Conservation (phyloP, 768 basidiomycete species). For the Auricularia heimuer region DNA sequence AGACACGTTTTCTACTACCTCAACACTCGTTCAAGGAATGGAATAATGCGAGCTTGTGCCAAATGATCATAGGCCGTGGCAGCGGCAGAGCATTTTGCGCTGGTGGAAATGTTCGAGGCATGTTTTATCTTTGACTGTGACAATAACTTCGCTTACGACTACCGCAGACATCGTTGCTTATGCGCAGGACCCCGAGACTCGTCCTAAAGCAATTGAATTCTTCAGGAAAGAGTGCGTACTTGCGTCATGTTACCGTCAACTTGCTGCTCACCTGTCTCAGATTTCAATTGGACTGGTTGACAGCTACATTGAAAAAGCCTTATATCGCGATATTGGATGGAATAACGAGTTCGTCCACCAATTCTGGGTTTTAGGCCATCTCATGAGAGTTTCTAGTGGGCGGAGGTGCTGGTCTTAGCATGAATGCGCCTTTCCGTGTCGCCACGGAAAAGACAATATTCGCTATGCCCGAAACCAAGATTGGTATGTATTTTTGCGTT, state of each 20-base stretch:
- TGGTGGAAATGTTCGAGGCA: constrained; percentile 89
- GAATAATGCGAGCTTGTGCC: constrained; percentile 59
- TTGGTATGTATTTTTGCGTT: constrained; percentile 25
- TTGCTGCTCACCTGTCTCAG: constrained; percentile 28
- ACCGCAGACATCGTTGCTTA: constrained; percentile 45
- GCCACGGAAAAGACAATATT: constrained; percentile 88
- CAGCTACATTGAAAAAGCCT: constrained; percentile 69
- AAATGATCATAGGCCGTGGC: constrained; percentile 64
- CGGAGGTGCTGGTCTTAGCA: constrained; percentile 83
- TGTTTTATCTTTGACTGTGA: constrained; percentile 23
- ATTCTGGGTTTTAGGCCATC: constrained; percentile 9
- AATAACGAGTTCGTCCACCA: constrained; percentile 60
- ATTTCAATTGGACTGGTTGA: constrained; percentile 69
- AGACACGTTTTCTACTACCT: not conserved
- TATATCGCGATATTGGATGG: constrained; percentile 90
- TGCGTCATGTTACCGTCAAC: constrained; percentile 13
- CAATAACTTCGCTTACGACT: not conserved
- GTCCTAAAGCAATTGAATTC: constrained; percentile 64
- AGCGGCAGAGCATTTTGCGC: constrained; percentile 78
- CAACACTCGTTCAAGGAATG: constrained; percentile 46
- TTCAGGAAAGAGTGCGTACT: constrained; percentile 77
- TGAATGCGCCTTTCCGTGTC: constrained; percentile 79
- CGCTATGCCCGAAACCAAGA: constrained; percentile 96
- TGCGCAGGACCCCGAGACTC: constrained; percentile 40
- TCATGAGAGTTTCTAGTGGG: constrained; percentile 53